Evolutionary conservation across 352 stramenopile genomes (phyloP).

Genomic region (Ochromonadaceae sp.): DNA sequence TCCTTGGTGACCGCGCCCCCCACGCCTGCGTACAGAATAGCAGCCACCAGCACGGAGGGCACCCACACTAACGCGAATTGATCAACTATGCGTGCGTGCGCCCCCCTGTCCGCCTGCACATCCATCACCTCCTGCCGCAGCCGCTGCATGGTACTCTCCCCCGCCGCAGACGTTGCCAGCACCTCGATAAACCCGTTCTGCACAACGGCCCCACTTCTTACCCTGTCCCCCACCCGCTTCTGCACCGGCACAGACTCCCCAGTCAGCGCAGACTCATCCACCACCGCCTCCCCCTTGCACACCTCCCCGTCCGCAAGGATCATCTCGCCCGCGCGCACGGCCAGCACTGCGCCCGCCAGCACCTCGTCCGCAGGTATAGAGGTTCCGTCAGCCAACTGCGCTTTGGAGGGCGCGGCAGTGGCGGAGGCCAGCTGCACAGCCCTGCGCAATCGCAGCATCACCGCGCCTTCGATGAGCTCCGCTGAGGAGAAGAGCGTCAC

Average conservation of each 20-base stretch:
- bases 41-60: neutral
- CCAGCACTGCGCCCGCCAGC: neutral
- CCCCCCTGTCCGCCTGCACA: slow-evolving; percentile 1
- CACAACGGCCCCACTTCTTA: slow-evolving; percentile 11
- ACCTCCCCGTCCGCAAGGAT: slow-evolving; percentile 10
- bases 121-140: neutral
- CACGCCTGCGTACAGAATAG: neutral
- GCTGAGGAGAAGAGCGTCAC: neutral
- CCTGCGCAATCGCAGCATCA: neutral
- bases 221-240: neutral
- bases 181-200: slow-evolving; percentile 18
- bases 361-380: neutral
- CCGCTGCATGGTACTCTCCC: neutral
- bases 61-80: neutral
- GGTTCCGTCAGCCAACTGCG: neutral
- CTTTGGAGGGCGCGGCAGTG: neutral
- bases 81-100: neutral
- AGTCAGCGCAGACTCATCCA: slow-evolving; percentile 4
- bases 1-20: neutral
- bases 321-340: slow-evolving; percentile 4
- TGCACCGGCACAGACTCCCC: slow-evolving; percentile 1
- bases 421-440: neutral
- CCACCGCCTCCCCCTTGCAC: neutral
- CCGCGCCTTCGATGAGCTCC: neutral
- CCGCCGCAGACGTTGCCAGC: neutral